Percentiles rank a stretch among this genome's conserved stretches.
Conservation (phyloP, 257 asterid species). For the Paulownia fortunei region DNA sequence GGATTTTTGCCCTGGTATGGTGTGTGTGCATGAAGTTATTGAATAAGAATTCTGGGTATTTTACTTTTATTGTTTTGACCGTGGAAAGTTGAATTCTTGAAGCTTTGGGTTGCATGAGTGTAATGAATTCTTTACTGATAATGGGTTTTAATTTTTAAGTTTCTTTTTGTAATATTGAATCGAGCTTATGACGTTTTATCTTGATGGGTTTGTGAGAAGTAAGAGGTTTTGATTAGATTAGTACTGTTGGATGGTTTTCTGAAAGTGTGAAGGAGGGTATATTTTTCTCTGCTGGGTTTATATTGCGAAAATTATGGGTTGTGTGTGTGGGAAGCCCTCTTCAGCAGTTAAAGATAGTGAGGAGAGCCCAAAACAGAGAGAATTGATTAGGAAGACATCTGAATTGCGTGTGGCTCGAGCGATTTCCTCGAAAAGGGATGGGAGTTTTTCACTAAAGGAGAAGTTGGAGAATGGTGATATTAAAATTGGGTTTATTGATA, state of each 20-base stretch:
- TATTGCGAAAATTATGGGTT: slow-evolving; percentile 68
- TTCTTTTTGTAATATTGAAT: not conserved
- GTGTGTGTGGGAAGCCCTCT: slow-evolving; percentile 80
- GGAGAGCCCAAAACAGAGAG: slow-evolving; percentile 68
- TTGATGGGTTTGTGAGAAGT: slow-evolving; percentile 28
- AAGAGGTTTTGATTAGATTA: slow-evolving; percentile 25
- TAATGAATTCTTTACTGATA: slow-evolving; percentile 28
- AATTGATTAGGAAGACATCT: slow-evolving; percentile 55
- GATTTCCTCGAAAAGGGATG: slow-evolving; percentile 59
- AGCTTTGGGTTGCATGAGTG: slow-evolving; percentile 32
- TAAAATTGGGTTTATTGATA: slow-evolving; percentile 63
- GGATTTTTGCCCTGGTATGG: slow-evolving; percentile 27
- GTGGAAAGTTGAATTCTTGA: slow-evolving; percentile 32
- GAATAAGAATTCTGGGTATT: slow-evolving; percentile 17
- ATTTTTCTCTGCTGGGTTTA: slow-evolving; percentile 28
- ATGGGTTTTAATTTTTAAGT: slow-evolving; percentile 15
- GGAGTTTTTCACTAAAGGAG: slow-evolving; percentile 59
- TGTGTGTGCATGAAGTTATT: slow-evolving; percentile 38
- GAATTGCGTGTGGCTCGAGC: slow-evolving; percentile 55
- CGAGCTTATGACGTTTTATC: slow-evolving; percentile 25
- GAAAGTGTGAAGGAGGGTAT: slow-evolving; percentile 33
- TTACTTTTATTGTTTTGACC: slow-evolving; percentile 15
- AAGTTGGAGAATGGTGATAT: slow-evolving; percentile 49
- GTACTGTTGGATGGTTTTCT: slow-evolving; percentile 36
- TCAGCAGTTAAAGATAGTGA: slow-evolving; percentile 52